Conservation (phyloP, 1,139 yeast genomes). For the Sugiyamaella xylanicola region DNA sequence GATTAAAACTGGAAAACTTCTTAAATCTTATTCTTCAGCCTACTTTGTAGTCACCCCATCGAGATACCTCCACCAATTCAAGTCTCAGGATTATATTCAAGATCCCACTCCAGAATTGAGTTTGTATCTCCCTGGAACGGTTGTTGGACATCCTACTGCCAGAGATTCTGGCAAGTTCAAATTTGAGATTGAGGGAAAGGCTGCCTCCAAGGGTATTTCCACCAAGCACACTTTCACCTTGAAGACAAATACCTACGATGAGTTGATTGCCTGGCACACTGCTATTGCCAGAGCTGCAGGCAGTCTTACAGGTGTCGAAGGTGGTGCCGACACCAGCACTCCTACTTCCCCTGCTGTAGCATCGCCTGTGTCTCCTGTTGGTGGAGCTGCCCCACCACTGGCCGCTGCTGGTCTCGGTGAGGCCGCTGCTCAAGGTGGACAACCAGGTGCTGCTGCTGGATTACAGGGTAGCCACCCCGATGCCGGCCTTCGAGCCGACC, state of each 20-base stretch:
- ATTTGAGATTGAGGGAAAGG: slow-evolving; percentile 51
- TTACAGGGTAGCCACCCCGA: too few relatives aligned
- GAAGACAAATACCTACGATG: slow-evolving; percentile 50
- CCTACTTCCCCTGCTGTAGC: slow-evolving; percentile 28
- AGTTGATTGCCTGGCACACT: slow-evolving; percentile 50
- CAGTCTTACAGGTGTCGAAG: background rate
- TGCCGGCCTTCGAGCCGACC: too few relatives aligned
- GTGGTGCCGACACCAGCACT: background rate
- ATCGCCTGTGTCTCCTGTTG: slow-evolving; percentile 24
- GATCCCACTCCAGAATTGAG: slow-evolving; percentile 51
- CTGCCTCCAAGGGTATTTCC: slow-evolving; percentile 41
- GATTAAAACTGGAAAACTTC: slow-evolving; percentile 49
- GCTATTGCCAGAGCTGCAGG: slow-evolving; percentile 37
- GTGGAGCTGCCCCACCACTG: slow-evolving; percentile 29
- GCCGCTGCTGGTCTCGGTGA: slow-evolving; percentile 12
- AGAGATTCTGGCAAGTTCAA: slow-evolving; percentile 45
- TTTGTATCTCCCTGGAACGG: slow-evolving; percentile 51
- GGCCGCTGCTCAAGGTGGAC: slow-evolving; percentile 12
- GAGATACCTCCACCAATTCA: slow-evolving; percentile 50
- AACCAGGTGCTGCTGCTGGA: slow-evolving; percentile 8
- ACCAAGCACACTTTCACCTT: slow-evolving; percentile 48
- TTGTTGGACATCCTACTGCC: slow-evolving; percentile 44
- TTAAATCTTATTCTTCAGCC: slow-evolving; percentile 47
- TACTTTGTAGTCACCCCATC: slow-evolving; percentile 52
- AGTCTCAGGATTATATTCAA: slow-evolving; percentile 45